Evolutionary conservation across 345 rosid species (phyloP), one percentile per base, ranked within the genome.

Genomic region (Orychophragmus violaceus): DNA sequence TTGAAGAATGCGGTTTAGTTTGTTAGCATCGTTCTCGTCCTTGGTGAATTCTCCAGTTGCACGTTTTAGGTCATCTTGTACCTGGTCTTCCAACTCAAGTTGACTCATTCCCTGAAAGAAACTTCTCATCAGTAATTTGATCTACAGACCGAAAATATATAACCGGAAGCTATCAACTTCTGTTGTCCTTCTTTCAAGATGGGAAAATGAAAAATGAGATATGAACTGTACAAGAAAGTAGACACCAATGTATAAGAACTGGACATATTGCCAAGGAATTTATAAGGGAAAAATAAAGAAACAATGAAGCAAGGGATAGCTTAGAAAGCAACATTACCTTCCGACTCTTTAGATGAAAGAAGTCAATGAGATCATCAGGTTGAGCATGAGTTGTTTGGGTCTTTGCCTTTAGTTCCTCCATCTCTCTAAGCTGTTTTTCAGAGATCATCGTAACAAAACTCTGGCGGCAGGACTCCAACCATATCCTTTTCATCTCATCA

Each of bases 51-150:
- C 97, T 65, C 99, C 99, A 37, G 99, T 94, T 33, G 99, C 99
- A 53, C 99, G 96, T 72, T 94, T 93, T 22, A 93, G 77, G 80
- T 93, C 98, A 70, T 93, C 98, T 78, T 93, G 94, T 60, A 93
- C 97, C 71, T 87, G 92, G 78, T 94, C 99, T 82, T 94, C 99
- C 88, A 94, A 81, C 76, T 94, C 99, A 63, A 94, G 90, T 81
- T 87, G 99, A 77, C 99, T 94, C 99, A 94, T 94, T 52, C 99
- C 99, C 99, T 94, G 81, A 18, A 64, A 46, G 44, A 51, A 41
- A 51, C 53, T 32, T 44, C 58, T 21, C 14, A 44, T 69, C 32
- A 58, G 62, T 27, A 29, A 11, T 16, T 55, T 55, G 25, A 39
- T 59, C 17, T 59, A 17, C 39, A 1, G 18, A 17, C 66, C 5